A percentile compares a stretch with the other conserved stretches of the same genome.
These are phyloP conservation scores for Xylaria sp. DNA, from an alignment of 2,329 filamentous ascomycete species.

Conservation along the genomic window DNA sequence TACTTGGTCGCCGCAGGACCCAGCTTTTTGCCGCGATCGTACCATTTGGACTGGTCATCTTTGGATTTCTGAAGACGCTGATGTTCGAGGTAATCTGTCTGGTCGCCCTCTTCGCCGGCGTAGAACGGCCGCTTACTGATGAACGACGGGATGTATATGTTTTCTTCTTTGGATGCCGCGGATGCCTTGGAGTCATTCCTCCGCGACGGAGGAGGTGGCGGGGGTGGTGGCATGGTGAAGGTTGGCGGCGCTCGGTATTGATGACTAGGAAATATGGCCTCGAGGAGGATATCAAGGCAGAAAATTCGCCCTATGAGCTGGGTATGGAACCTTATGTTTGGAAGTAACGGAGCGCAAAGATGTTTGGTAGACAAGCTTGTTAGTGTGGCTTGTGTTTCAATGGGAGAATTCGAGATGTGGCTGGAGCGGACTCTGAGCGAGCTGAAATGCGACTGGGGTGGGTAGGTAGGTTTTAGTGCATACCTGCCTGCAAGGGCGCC, in stretches of 20 bases:
- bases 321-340: not conserved
- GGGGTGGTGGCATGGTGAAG: conserved; percentile 55
- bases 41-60: conserved; percentile 83
- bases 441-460: conserved; percentile 22
- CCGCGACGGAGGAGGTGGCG: conserved; percentile 49
- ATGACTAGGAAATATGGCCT: not conserved
- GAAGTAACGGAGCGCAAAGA: not conserved
- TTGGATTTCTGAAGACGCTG: conserved; percentile 85
- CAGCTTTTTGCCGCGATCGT: conserved; percentile 85
- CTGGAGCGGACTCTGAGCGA: conserved; percentile 7
- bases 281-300: not conserved
- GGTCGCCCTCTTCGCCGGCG: conserved; percentile 78
- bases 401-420: conserved; percentile 17
- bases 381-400: conserved; percentile 29
- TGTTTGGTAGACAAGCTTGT: not conserved
- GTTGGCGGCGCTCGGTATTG: not conserved
- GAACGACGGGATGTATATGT: conserved; percentile 98
- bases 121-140: conserved; percentile 99
- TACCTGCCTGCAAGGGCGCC: conserved; percentile 12
- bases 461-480: not conserved
- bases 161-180: conserved; percentile 81
- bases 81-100: conserved; percentile 91
- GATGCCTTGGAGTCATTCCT: conserved; percentile 48
- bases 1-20: conserved; percentile 94
- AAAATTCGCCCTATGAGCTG: not conserved